Evolutionary conservation across 2,329 filamentous ascomycete genomes (phyloP).

Genomic region (Purpureocillium lavendulum): DNA sequence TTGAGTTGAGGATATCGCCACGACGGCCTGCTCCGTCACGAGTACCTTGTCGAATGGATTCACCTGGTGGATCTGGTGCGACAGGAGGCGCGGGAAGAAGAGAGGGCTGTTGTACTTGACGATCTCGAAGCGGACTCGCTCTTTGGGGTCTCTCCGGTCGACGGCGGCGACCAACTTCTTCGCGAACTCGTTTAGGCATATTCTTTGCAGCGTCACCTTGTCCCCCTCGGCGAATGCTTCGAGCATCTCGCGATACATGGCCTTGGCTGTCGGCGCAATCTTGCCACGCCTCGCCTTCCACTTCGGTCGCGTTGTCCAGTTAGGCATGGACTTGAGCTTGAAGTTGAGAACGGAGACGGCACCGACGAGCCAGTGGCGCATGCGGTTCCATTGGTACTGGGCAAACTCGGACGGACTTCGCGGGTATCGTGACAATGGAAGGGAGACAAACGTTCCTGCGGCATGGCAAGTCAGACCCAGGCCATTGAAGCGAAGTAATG

Average conservation of each 20-base stretch:
- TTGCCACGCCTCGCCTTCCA: slow-evolving; percentile 32
- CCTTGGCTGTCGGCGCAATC: slow-evolving; percentile 45
- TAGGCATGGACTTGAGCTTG: slow-evolving; percentile 37
- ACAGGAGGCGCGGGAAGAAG: slow-evolving; percentile 41
- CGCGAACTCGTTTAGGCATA: slow-evolving; percentile 47
- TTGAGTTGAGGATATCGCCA: slow-evolving; percentile 50
- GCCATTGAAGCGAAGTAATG: too few species aligned
- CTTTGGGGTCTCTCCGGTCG: slow-evolving; percentile 35
- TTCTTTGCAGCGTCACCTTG: slow-evolving; percentile 34
- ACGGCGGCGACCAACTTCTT: slow-evolving; percentile 45
- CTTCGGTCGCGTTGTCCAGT: slow-evolving; percentile 29
- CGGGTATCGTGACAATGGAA: slow-evolving; percentile 28
- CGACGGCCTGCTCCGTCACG: slow-evolving; percentile 44
- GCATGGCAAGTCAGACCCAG: neutral
- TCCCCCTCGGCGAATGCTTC: slow-evolving; percentile 53
- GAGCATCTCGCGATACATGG: slow-evolving; percentile 53
- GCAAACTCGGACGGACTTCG: slow-evolving; percentile 17
- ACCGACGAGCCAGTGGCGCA: slow-evolving; percentile 26
- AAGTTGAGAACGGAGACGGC: slow-evolving; percentile 25
- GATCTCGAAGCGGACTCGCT: slow-evolving; percentile 45
- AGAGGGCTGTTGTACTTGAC: slow-evolving; percentile 35
- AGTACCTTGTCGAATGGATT: slow-evolving; percentile 30
- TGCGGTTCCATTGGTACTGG: slow-evolving; percentile 27
- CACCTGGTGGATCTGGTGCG: slow-evolving; percentile 42
- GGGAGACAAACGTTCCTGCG: slow-evolving; percentile 39